Conservation (phyloP, 805 yeast genomes). For the Dipodascus geniculatus region DNA sequence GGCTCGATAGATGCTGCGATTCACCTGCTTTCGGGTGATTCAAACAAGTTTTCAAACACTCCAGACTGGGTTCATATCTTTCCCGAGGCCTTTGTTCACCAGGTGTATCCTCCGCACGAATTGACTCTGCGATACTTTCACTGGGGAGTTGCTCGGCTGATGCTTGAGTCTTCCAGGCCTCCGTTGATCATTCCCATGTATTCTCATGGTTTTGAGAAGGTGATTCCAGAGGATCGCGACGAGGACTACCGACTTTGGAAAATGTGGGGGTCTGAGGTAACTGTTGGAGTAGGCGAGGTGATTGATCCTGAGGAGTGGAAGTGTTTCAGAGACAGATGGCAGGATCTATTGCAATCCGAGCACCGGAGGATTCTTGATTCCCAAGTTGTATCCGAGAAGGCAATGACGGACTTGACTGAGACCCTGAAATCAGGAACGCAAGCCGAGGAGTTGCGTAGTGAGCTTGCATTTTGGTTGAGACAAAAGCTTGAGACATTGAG, state of each 20-base stretch:
- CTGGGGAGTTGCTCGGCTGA: conserved; percentile 85
- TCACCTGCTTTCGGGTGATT: conserved; percentile 41
- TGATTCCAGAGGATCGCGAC: conserved; percentile 64
- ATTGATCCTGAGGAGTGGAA: background rate
- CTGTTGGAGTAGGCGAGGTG: background rate
- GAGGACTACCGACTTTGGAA: conserved; percentile 23
- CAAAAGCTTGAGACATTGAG: conserved; percentile 37
- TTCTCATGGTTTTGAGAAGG: conserved; percentile 73
- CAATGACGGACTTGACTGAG: background rate
- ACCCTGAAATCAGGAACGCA: conserved; percentile 40
- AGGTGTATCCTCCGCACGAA: conserved; percentile 58
- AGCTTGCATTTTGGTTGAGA: conserved; percentile 59
- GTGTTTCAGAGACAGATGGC: background rate
- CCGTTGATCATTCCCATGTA: conserved; percentile 86
- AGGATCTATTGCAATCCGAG: background rate
- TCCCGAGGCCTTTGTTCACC: conserved; percentile 92
- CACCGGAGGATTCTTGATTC: too few relatives aligned
- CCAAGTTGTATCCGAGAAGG: background rate
- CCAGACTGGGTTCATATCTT: conserved; percentile 75
- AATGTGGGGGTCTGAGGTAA: background rate
- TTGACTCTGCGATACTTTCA: conserved; percentile 90
- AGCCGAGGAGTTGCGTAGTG: conserved; percentile 56
- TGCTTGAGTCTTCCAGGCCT: conserved; percentile 69
- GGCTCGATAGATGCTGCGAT: conserved; percentile 81
- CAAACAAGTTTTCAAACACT: background rate